Evolutionary conservation across 2,329 filamentous ascomycete species (phyloP), one percentile per base, ranked within the genome.

Genomic region (Fusarium pilosicola): DNA sequence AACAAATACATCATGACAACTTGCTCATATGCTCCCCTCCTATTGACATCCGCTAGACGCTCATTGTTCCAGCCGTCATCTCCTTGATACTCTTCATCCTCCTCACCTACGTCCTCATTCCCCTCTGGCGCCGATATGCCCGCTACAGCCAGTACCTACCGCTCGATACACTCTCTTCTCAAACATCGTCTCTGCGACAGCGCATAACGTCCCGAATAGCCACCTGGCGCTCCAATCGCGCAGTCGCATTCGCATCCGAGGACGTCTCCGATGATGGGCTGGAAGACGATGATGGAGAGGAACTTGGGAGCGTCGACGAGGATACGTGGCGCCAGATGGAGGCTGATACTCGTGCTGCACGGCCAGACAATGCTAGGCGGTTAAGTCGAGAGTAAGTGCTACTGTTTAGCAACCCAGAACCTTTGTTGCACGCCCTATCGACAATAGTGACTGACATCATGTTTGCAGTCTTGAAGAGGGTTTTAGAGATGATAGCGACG

Each of bases 91-190:
- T 94, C 74, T 95, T 93, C 82, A 81, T 94, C 76, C 65, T 90
- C 65, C 83, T 91, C 64, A 91, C 89, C 63, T 93, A 90, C 80
- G 83, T 91, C 76, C 77, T 94, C 69, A 79, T 93, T 32, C 93
- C 93, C 5, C 79, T 92, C 68, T 93, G 92, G 88, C 91, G 89
- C 54, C 88, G 87, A 64, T 93, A 94, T 81, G 88, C 87, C 75
- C 90, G 92, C 68, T 94, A 94, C 81, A 88, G 90, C 78, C 91
- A 93, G 69, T 95, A 95, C 79, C 88, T 94, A 4, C 92, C 92
- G 2, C 83, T 94, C 72, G 88, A 92, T 70, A 85, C 86, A 38
- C 89, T 93, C 68, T 88, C 89, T 28, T 88, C 85, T 57, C 87
- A 87, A 57, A 91, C 88, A 11, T 83, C 84, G 13, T 84, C 89